Evolutionary conservation across 1,284 basidiomycete species (phyloP).

Genomic region (Anthracocystis walkeri): DNA sequence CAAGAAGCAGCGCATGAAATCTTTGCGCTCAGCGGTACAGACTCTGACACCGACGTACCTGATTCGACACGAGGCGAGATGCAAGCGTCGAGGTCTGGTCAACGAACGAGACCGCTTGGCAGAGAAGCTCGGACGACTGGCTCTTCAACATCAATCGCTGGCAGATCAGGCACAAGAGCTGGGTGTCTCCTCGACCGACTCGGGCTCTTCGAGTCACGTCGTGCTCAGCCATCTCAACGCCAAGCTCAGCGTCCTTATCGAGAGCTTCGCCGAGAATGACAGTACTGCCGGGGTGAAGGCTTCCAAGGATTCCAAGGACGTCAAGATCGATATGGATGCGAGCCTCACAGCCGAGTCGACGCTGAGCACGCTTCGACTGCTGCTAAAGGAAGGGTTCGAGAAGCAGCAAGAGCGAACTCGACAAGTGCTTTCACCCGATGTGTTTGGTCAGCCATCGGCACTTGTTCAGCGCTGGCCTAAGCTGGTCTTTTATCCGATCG

Average conservation of each 20-base stretch:
- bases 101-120: conserved; percentile 52
- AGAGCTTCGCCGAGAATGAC: conserved; percentile 14
- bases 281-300: neutral
- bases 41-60: conserved; percentile 46
- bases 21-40: conserved; percentile 36
- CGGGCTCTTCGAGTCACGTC: conserved; percentile 3
- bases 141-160: conserved; percentile 36
- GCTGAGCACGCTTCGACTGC: conserved; percentile 34
- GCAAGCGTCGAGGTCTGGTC: conserved; percentile 48
- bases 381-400: conserved; percentile 44
- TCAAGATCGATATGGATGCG: conserved; percentile 40
- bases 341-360: conserved; percentile 27
- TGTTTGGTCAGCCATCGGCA: conserved; percentile 47
- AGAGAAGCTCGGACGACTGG: conserved; percentile 45
- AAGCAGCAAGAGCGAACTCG: conserved; percentile 28
- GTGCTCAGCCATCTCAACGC: conserved; percentile 44
- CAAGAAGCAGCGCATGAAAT: conserved; percentile 31
- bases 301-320: neutral
- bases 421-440: conserved; percentile 31
- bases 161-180: conserved; percentile 33
- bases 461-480: conserved; percentile 60
- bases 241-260: conserved; percentile 36
- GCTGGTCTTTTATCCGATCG: conserved; percentile 57
- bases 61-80: conserved; percentile 54
- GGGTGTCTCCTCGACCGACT: neutral